These are phyloP conservation scores for Hygrocybe punicea DNA, from an alignment of 768 basidiomycete genomes.

Conservation along the genomic window DNA sequence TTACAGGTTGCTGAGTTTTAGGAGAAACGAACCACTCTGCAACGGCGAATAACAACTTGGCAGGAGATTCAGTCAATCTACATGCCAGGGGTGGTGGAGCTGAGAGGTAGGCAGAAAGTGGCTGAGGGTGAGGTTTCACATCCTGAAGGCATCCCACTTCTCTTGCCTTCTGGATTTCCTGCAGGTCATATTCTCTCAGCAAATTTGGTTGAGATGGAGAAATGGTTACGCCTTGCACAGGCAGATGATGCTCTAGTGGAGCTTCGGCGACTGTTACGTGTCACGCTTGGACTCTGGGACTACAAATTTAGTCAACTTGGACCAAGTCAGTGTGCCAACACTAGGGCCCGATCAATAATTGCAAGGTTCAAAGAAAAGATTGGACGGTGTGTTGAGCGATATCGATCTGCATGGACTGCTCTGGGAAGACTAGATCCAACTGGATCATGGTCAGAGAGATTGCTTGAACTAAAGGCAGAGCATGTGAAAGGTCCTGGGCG, in stretches of 20 bases:
- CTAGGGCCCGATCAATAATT: conserved; percentile 3
- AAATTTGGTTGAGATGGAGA: neutral
- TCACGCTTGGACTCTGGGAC: conserved; percentile 5
- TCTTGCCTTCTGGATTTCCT: neutral
- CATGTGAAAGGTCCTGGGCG: neutral
- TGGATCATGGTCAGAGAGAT: neutral
- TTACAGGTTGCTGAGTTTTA: neutral
- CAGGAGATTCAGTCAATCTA: neutral
- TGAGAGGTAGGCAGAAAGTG: neutral
- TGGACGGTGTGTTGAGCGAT: neutral
- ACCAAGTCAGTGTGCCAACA: conserved; percentile 8
- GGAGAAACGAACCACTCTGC: conserved; percentile 3
- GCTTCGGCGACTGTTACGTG: conserved; percentile 8
- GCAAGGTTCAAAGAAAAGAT: conserved; percentile 1
- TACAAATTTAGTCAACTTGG: conserved; percentile 13
- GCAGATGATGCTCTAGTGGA: conserved; percentile 15
- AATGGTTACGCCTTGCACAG: conserved; percentile 8
- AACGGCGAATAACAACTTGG: conserved; percentile 4
- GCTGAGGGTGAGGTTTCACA: neutral
- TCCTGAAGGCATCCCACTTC: neutral
- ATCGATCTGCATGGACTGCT: neutral
- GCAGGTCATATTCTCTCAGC: neutral
- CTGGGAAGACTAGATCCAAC: neutral
- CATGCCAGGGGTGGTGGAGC: conserved; percentile 6
- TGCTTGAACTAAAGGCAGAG: neutral